Base-by-base conservation (phyloP, 164 flowering plant species). In the Magnolia sinica region DNA sequence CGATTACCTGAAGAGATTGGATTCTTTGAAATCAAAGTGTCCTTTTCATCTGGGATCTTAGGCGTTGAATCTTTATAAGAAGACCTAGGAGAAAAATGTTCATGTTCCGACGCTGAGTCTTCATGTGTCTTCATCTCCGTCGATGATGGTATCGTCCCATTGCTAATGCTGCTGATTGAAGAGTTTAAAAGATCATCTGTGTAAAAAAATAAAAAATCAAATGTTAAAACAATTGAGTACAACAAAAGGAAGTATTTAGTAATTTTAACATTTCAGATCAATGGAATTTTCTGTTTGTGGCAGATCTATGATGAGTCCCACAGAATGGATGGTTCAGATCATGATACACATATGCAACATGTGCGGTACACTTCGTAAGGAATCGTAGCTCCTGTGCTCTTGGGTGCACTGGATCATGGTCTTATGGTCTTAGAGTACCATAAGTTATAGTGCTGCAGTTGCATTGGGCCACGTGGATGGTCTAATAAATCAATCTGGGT, bases 131-230 rank as follows among this genome's bases (percentile, higher is more conserved):
- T 71, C 45, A 18, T 50, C 52, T 70, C 74, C n/a, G 13, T 16
- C 18, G n/a, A 7, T 27, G 69, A 55, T 6, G 5, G 24, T 0
- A 61, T 6, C 20, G 20, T 64, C 50, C 65, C 72, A 45, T 37
- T 58, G 59, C 45, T 11, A 19, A 29, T 64, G 64, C 71, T 69
- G 23, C 24, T 66, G 0, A 29, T 68, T 31, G 66, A 64, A 24
- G 73, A 70, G 75, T 65, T 77, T 8, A 66, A 74, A 24, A 63
- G 70, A 11, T 66, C 70, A 9, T 70, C 82, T 80, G 77, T 55
- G 20, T 10, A 4, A 73, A 20, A 31, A 52, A 7, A 9, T 52
- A 9, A 9, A 55, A 11, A 55, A 55, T 55, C 13, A 55, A 55
- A 55, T 11, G 61, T 55, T 16, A 16, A 55, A 55, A 10, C 61